Conservation (phyloP, 345 rosid species). For the Hypericum androsaemum region DNA sequence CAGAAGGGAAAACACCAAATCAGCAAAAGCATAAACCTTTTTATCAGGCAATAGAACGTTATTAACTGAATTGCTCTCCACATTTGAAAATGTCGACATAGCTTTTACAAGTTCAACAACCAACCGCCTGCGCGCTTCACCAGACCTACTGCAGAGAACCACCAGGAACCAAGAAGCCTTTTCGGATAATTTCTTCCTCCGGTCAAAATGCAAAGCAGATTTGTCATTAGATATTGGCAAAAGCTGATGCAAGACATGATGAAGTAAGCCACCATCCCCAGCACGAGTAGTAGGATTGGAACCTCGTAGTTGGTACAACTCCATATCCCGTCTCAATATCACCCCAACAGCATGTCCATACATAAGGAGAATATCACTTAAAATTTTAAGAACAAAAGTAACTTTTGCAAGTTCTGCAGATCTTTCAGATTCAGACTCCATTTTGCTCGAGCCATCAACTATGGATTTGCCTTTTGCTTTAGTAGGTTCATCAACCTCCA, state of each 20-base stretch:
- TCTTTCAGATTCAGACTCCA: constrained; percentile 60
- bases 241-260: constrained; percentile 70
- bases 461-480: constrained; percentile 87
- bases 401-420: constrained; percentile 84
- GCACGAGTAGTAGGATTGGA: constrained; percentile 45
- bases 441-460: constrained; percentile 55
- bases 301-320: constrained; percentile 59
- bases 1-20: constrained; percentile 68
- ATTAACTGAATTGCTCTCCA: constrained; percentile 54
- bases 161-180: constrained; percentile 89
- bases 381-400: constrained; percentile 73
- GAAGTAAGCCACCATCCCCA: constrained; percentile 56
- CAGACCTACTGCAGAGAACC: constrained; percentile 76
- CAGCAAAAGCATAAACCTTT: constrained; percentile 63
- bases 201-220: constrained; percentile 72
- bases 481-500: constrained; percentile 85
- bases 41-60: constrained; percentile 60
- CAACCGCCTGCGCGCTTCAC: constrained; percentile 86
- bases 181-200: constrained; percentile 85
- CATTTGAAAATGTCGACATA: constrained; percentile 50
- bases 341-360: constrained; percentile 82
- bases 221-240: constrained; percentile 65
- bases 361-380: constrained; percentile 86
- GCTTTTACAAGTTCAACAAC: constrained; percentile 77
- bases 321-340: constrained; percentile 72